Evolutionary conservation across 495 filamentous ascomycete species (phyloP).

Genomic region (Daldinia childiae): DNA sequence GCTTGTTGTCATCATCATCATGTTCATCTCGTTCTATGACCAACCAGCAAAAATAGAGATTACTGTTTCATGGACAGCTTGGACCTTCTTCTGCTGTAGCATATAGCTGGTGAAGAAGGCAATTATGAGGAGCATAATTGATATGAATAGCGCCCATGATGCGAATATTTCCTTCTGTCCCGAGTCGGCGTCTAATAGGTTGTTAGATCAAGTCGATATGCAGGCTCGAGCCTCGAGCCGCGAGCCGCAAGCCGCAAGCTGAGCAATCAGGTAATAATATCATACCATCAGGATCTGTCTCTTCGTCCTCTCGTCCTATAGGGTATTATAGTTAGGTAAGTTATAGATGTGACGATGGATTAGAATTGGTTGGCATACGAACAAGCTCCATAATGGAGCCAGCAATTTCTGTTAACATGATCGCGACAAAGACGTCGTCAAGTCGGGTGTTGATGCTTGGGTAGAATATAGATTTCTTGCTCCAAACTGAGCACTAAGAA

Average conservation of each 20-base stretch:
- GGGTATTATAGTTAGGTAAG: slow-evolving; percentile 36
- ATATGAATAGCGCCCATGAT: slow-evolving; percentile 96
- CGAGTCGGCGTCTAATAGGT: slow-evolving; percentile 54
- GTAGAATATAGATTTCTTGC: slow-evolving; percentile 32
- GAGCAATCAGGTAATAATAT: slow-evolving; percentile 20
- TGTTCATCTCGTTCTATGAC: slow-evolving; percentile 35
- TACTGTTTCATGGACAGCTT: slow-evolving; percentile 97
- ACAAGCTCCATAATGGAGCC: slow-evolving; percentile 54
- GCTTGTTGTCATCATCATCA: not conserved
- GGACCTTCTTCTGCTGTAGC: slow-evolving; percentile 91
- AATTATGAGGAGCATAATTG: slow-evolving; percentile 89
- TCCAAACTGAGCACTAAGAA: slow-evolving; percentile 35
- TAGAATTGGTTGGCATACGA: slow-evolving; percentile 45
- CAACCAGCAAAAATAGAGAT: slow-evolving; percentile 96
- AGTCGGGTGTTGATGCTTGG: slow-evolving; percentile 28
- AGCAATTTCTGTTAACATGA: slow-evolving; percentile 49
- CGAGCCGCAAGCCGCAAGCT: slow-evolving; percentile 12
- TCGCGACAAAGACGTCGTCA: slow-evolving; percentile 36
- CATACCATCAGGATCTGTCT: slow-evolving; percentile 62
- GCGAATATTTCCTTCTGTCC: slow-evolving; percentile 87
- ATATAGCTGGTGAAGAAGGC: slow-evolving; percentile 98
- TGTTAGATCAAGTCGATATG: slow-evolving; percentile 38
- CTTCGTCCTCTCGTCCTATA: slow-evolving; percentile 59
- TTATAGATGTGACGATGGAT: slow-evolving; percentile 3
- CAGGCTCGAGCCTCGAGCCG: slow-evolving; percentile 10